These are phyloP conservation scores for Piper betle DNA, from an alignment of 164 flowering plant genomes.

Conservation along the genomic window DNA sequence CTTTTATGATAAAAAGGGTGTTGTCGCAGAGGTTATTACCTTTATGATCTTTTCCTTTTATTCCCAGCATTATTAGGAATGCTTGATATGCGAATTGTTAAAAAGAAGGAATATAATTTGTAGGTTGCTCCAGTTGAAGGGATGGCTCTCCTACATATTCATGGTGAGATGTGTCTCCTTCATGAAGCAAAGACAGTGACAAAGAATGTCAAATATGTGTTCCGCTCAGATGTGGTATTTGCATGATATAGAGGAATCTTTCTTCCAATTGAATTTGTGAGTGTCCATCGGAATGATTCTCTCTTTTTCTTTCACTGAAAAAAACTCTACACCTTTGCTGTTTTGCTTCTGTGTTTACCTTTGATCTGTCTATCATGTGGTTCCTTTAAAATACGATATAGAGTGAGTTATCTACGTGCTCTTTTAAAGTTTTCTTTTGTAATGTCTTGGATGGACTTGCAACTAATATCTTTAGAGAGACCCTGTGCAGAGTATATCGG, in stretches of 20 bases:
- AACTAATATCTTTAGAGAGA: too few relatives aligned
- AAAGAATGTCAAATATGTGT: conserved; percentile 73
- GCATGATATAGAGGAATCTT: conserved; percentile 23
- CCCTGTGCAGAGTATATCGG: too few relatives aligned
- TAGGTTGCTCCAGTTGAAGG: conserved; percentile 89
- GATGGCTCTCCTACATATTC: conserved; percentile 89
- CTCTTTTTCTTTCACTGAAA: not conserved
- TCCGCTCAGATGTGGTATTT: conserved; percentile 86
- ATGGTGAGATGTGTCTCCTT: conserved; percentile 84
- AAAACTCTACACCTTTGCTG: not conserved
- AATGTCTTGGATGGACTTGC: not conserved
- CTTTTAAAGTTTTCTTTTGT: too few relatives aligned
- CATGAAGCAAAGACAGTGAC: conserved; percentile 84
- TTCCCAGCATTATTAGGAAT: not conserved
- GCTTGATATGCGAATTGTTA: not conserved
- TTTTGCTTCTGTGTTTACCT: not conserved
- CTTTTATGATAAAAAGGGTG: conserved; percentile 62
- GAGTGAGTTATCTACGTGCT: not conserved
- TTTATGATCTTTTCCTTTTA: not conserved
- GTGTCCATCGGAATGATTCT: not conserved
- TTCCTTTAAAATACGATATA: not conserved
- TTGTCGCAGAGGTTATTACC: conserved; percentile 71
- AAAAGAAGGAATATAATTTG: not conserved
- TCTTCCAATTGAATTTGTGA: not conserved
- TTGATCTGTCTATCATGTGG: not conserved